Percentiles rank a stretch among this genome's conserved stretches.
These are phyloP conservation scores for Fomitopsis serialis DNA, from an alignment of 768 basidiomycete genomes.

Conservation along the genomic window DNA sequence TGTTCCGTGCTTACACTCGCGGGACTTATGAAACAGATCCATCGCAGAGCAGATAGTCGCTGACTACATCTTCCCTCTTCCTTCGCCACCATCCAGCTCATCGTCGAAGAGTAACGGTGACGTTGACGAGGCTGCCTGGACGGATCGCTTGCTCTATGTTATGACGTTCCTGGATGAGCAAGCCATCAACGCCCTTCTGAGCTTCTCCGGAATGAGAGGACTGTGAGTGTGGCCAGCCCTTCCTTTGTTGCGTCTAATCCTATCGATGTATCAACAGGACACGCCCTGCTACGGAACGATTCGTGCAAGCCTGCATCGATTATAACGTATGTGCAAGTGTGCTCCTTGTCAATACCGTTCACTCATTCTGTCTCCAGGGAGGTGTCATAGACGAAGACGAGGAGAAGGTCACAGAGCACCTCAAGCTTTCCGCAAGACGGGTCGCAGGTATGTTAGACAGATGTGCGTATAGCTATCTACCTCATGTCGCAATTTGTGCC, in stretches of 20 bases:
- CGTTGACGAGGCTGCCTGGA: conserved; percentile 80
- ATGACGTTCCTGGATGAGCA: conserved; percentile 63
- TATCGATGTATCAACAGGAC: conserved; percentile 37
- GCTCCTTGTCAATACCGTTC: background rate
- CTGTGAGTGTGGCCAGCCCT: conserved; percentile 37
- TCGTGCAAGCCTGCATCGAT: conserved; percentile 65
- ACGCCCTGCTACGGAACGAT: conserved; percentile 64
- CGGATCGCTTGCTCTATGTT: conserved; percentile 70
- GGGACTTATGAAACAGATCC: conserved; percentile 30
- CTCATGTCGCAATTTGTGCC: background rate
- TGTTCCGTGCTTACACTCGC: background rate
- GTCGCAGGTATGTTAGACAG: conserved; percentile 56
- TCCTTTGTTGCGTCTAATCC: background rate
- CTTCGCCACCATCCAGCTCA: conserved; percentile 36
- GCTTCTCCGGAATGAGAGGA: conserved; percentile 57
- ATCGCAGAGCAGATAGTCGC: conserved; percentile 62
- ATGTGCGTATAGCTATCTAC: background rate
- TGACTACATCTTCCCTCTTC: conserved; percentile 82
- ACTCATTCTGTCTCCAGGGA: conserved; percentile 45
- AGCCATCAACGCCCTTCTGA: conserved; percentile 50
- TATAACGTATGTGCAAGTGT: conserved; percentile 69
- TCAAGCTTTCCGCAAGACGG: conserved; percentile 50
- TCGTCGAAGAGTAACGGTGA: conserved; percentile 44
- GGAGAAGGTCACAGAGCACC: conserved; percentile 48
- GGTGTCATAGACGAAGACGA: conserved; percentile 87